Evolutionary conservation across 1,284 basidiomycete species (phyloP).

Genomic region (Peniophora sp.): DNA sequence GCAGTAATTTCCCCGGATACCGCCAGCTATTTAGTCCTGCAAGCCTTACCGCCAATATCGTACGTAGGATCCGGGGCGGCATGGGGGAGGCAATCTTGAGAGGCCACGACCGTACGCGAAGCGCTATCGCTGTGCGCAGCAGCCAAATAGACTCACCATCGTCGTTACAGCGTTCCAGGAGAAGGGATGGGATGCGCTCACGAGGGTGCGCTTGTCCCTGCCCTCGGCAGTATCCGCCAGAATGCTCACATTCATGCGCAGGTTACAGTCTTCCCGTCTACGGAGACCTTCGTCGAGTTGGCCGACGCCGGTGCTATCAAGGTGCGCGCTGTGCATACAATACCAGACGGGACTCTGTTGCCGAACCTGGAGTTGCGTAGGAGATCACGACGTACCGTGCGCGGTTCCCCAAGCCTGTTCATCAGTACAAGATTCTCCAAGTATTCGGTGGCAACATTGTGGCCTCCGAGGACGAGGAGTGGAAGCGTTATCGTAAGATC

Average conservation of each 20-base stretch:
- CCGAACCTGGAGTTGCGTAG: constrained; percentile 6
- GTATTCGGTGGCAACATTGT: constrained; percentile 47
- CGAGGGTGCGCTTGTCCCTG: background rate
- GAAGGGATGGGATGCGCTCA: background rate
- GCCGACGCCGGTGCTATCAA: constrained; percentile 9
- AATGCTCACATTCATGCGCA: too few relatives aligned
- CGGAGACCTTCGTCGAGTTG: background rate
- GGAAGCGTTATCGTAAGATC: constrained; percentile 51
- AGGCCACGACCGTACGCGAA: too few relatives aligned
- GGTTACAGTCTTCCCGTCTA: constrained; percentile 4
- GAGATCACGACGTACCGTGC: constrained; percentile 17
- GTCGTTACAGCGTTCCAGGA: background rate
- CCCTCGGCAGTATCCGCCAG: too few relatives aligned
- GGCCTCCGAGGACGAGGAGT: constrained; percentile 51
- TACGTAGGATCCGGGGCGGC: too few relatives aligned
- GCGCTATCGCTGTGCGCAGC: too few relatives aligned
- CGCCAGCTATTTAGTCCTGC: background rate
- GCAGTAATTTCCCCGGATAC: background rate
- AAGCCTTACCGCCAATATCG: background rate
- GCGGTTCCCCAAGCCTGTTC: constrained; percentile 26
- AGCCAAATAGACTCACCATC: too few relatives aligned
- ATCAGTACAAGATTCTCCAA: constrained; percentile 21
- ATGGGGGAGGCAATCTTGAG: too few relatives aligned
- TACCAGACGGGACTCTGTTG: background rate
- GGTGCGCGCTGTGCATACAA: background rate